Evolutionary conservation across 805 yeast species (phyloP).

Genomic region (Kodamaea lidongshanica): DNA sequence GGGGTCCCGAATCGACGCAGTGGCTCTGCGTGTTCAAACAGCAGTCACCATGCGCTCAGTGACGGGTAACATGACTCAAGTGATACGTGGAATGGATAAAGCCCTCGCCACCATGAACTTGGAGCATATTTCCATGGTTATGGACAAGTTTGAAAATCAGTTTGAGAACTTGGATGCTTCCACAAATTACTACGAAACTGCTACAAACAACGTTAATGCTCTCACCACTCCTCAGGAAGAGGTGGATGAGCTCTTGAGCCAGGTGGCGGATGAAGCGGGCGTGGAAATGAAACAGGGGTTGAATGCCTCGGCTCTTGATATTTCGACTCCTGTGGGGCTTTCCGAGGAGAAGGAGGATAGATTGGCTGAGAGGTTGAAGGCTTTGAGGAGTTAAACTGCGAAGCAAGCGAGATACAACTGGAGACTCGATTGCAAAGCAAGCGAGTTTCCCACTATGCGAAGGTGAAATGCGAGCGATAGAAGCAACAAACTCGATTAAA

Average conservation of each 20-base stretch:
- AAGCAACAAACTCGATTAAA: background rate
- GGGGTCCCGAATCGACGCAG: slow-evolving; percentile 90
- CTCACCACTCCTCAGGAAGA: slow-evolving; percentile 90
- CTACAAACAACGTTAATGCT: slow-evolving; percentile 84
- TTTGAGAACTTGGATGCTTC: slow-evolving; percentile 94
- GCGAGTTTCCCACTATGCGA: no score
- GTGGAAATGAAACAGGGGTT: slow-evolving; percentile 84
- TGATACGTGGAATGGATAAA: slow-evolving; percentile 91
- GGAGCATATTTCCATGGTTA: slow-evolving; percentile 84
- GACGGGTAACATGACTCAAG: slow-evolving; percentile 88
- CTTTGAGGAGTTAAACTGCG: slow-evolving; percentile 48
- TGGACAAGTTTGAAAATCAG: slow-evolving; percentile 96
- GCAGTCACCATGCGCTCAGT: slow-evolving; percentile 97
- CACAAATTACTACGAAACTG: slow-evolving; percentile 85
- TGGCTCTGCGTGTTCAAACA: slow-evolving; percentile 91
- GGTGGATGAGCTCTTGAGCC: slow-evolving; percentile 82
- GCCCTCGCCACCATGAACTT: slow-evolving; percentile 95
- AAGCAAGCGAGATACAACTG: no score
- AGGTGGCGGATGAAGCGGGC: slow-evolving; percentile 97
- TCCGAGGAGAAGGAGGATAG: slow-evolving; percentile 77
- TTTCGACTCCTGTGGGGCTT: slow-evolving; percentile 37
- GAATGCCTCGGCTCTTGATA: slow-evolving; percentile 53
- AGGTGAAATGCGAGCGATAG: background rate
- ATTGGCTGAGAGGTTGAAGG: slow-evolving; percentile 82
- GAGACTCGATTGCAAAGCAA: no score